Base-by-base conservation (phyloP, 2,329 filamentous ascomycete species). In the Diaporthe velutina region DNA sequence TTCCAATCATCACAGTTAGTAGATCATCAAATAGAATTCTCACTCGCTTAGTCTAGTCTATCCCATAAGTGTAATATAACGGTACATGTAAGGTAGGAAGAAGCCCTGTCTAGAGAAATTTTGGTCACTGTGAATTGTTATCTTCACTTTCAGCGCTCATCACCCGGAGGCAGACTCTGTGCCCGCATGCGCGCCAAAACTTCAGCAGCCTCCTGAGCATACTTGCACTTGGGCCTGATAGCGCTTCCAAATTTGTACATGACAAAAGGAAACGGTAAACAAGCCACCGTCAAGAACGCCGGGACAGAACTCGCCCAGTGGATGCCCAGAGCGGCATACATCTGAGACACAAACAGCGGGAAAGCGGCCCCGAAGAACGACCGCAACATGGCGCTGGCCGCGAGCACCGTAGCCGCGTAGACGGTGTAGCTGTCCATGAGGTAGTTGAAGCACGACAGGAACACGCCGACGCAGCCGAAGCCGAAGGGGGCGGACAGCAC, bases 301-400 rank as follows among this genome's bases (percentile, higher is more conserved):
- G 93, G 93, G 17, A 96, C 85, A 0, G 90, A 91, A 54, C 88
- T 91, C 1, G 93, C 94, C 94, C 94, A 96, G 84, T 95, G 93
- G 73, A 93, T 92, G 66, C 94, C 93, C 2, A 93, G 86, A 73
- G 87, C 84, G 2, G 85, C 50, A 80, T 90, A 91, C 88, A 91
- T 90, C 75, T 83, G 85, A 0, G 86, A 87, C 0, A 93, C 94
- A 82, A 95, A 95, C 0, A 95, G 86, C 0, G 93, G 93, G 84
- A 95, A 95, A 1, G 89, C 91, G 1, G 92, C 90, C 75, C 92
- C 93, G 75, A 95, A 94, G n/a, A 94, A 83, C 0, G 92, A 94
- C 75, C 94, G 90, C 22, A 95, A 84, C 38, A 95, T 90, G 2
- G 91, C 88, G 82, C 92, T 95, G 61, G 93, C 93, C 2, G 94